Conservation (phyloP, 2,329 filamentous ascomycete genomes). For the Trichophyton rubrum region DNA sequence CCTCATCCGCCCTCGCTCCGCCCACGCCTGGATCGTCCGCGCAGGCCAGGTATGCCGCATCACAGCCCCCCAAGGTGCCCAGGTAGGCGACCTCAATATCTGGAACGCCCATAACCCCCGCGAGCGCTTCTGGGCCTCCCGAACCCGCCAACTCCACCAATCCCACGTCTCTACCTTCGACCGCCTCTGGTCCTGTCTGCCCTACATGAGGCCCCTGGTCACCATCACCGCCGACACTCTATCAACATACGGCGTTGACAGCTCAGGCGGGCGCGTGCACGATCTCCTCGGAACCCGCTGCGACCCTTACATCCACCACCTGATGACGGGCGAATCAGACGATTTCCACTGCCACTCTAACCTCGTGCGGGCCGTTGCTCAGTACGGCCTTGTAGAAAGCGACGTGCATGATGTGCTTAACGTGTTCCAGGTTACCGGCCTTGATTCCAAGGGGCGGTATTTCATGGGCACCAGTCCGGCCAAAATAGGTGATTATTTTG, state of each 20-base stretch:
- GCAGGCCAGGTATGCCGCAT: conserved; percentile 58
- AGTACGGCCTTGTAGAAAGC: conserved; percentile 54
- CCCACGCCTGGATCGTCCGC: conserved; percentile 57
- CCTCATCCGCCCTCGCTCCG: conserved; percentile 59
- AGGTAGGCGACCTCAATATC: conserved; percentile 74
- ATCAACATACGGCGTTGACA: conserved; percentile 45
- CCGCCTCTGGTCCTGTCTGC: conserved; percentile 64
- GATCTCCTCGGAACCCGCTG: conserved; percentile 73
- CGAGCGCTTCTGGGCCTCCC: conserved; percentile 69
- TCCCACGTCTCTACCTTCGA: conserved; percentile 61
- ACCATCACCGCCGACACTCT: conserved; percentile 61
- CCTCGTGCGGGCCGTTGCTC: conserved; percentile 57
- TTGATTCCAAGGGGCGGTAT: conserved; percentile 59
- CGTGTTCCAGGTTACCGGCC: conserved; percentile 70
- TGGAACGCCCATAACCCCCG: conserved; percentile 66
- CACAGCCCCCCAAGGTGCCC: conserved; percentile 62
- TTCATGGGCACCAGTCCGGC: conserved; percentile 52
- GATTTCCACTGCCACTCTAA: conserved; percentile 81
- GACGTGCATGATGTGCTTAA: conserved; percentile 81
- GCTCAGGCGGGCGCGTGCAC: conserved; percentile 56
- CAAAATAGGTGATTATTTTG: conserved; percentile 44
- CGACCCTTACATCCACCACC: conserved; percentile 68
- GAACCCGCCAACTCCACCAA: conserved; percentile 66
- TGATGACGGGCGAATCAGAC: conserved; percentile 58
- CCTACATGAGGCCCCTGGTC: conserved; percentile 61